Evolutionary conservation across 176 grass and related monocot species (phyloP).

Genomic region (Oryza punctata): DNA sequence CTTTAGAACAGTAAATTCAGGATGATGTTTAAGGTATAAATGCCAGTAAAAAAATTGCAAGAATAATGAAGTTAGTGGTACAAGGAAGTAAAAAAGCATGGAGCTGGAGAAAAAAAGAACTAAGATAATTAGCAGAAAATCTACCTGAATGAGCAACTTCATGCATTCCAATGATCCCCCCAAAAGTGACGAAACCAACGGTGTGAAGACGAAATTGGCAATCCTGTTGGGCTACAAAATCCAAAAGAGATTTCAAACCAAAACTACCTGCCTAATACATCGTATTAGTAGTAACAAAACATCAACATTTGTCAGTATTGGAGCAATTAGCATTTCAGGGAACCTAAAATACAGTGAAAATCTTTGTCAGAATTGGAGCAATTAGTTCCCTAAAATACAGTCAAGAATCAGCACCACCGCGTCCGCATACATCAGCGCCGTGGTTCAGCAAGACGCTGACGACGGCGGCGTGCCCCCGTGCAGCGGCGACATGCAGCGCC

Average conservation of each 20-base stretch:
- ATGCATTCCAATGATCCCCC: slow-evolving; percentile 27
- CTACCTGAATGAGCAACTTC: slow-evolving; percentile 29
- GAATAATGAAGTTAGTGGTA: neutral
- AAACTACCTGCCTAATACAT: neutral
- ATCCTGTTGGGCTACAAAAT: slow-evolving; percentile 23
- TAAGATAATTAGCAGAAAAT: neutral
- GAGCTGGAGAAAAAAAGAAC: neutral
- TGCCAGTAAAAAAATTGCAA: neutral
- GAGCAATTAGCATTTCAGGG: neutral
- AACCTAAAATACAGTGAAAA: neutral
- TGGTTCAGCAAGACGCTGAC: slow-evolving; percentile 14
- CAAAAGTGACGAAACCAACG: slow-evolving; percentile 16
- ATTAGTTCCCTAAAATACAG: no score
- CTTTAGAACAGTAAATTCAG: neutral
- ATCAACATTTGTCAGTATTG: neutral
- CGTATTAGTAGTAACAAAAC: neutral
- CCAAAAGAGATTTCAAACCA: neutral
- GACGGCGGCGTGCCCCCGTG: neutral
- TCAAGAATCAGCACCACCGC: neutral
- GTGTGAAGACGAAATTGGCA: slow-evolving; percentile 25
- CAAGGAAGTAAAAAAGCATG: neutral
- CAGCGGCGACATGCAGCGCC: slow-evolving; percentile 19
- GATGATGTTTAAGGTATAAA: neutral
- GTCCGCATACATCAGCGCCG: slow-evolving; percentile 15
- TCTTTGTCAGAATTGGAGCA: no score